A percentile compares a stretch with the other conserved stretches of the same genome.
Conservation (phyloP, 768 basidiomycete genomes). For the Amanita jacksonii region DNA sequence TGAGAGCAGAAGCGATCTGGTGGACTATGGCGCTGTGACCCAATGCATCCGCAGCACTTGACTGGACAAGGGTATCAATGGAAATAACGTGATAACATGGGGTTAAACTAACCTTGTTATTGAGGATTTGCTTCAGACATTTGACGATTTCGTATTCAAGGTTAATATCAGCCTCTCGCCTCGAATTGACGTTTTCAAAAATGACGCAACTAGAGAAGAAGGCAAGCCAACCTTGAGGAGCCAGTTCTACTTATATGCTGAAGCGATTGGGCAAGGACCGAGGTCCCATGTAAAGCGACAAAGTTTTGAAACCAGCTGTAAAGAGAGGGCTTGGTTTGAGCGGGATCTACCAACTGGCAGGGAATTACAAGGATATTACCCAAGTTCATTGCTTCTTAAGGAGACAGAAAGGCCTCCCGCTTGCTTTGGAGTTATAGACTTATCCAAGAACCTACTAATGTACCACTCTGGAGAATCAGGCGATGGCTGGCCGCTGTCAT, state of each 20-base stretch:
- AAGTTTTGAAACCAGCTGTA: constrained; percentile 76
- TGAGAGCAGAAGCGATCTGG: constrained; percentile 75
- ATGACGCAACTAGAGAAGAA: constrained; percentile 4
- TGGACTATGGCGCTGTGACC: constrained; percentile 65
- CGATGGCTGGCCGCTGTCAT: constrained; percentile 45
- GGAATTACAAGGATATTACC: constrained; percentile 29
- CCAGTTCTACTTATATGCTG: constrained; percentile 68
- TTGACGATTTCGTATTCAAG: constrained; percentile 87
- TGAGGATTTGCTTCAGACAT: constrained; percentile 77
- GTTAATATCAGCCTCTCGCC: constrained; percentile 52
- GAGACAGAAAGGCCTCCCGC: constrained; percentile 69
- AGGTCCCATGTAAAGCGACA: constrained; percentile 67
- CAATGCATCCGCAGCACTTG: constrained; percentile 63
- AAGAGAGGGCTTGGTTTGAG: constrained; percentile 6
- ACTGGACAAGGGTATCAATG: constrained; percentile 28
- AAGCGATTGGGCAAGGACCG: constrained; percentile 74
- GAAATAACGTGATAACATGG: constrained; percentile 6
- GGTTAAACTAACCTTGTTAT: constrained; percentile 20
- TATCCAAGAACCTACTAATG: constrained; percentile 82
- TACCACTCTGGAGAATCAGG: constrained; percentile 87
- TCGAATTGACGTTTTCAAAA: constrained; percentile 17
- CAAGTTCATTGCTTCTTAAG: constrained; percentile 70
- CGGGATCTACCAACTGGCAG: constrained; percentile 13
- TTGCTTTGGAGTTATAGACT: constrained; percentile 74
- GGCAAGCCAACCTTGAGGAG: constrained; percentile 39